Base-by-base conservation (phyloP, 805 yeast species). In the Ogataea corticis region DNA sequence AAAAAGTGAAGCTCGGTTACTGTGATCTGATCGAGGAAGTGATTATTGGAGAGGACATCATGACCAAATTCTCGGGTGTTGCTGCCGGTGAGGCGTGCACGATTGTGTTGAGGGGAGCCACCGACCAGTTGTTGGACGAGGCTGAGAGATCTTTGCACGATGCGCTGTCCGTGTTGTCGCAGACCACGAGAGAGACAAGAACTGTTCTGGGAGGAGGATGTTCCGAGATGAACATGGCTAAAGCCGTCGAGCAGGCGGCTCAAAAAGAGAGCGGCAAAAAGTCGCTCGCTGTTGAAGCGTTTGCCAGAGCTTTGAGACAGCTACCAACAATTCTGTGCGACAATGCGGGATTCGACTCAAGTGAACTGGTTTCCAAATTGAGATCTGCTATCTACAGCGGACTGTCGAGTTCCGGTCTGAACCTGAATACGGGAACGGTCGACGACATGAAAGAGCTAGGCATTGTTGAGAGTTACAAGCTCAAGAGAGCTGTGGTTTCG, bases 91-190 rank as follows among this genome's bases (percentile, higher is more conserved):
- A 88, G 68, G 98, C 98, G 4, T 94, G 99, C 74, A 90, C 97
- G 2, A 82, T 94, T 58, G 96, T 94, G 19, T 72, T 94, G 55
- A 80, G 99, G 66, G 99, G 99, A 54, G 98, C 99, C 52, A 96
- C 98, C 18, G 97, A 92, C 61, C 99, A 94, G 74, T 95, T 94
- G 32, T 84, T 94, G 61, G 97, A 96, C 44, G 99, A 94, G 72
- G 97, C 95, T 19, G 99, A 94, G 67, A 81, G 99, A 69, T 92
- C 97, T 0, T 72, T 94, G 48, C 99, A 94, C 61, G 99, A 94
- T 69, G 98, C 99, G 2, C 75, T 94, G 50, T 88, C 96, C 2
- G 99, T 94, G 11, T 75, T 94, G 44, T 87, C 97, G 1, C 98
- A 94, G 69, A 94, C 98, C 14, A 92, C 97, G 1, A 82, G 77